Conservation (phyloP, 257 asterid species). For the Parsonsia alboflavescens region DNA sequence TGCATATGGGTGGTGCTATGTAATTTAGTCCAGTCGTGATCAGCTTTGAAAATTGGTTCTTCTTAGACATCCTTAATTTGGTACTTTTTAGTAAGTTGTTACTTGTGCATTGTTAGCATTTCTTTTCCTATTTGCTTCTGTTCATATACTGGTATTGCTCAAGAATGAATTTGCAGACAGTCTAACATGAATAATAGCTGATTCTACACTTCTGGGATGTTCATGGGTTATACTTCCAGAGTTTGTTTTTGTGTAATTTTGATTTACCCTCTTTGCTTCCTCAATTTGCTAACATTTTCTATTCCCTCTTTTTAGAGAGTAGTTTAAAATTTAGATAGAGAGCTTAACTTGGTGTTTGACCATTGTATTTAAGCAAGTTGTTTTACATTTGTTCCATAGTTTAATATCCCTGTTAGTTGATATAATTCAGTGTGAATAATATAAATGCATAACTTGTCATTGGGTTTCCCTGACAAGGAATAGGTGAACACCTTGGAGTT, state of each 20-base stretch:
- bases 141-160: background rate
- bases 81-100: background rate
- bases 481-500: conserved; percentile 5
- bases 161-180: background rate
- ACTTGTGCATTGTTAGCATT: background rate
- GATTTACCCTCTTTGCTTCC: background rate
- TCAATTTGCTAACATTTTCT: background rate
- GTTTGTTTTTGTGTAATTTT: background rate
- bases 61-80: background rate
- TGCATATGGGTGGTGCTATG: background rate
- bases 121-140: background rate
- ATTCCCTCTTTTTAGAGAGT: background rate
- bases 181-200: background rate
- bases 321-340: background rate
- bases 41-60: background rate
- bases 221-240: background rate
- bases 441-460: background rate
- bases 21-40: background rate
- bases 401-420: background rate
- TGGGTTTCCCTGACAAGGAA: background rate
- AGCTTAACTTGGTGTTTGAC: background rate
- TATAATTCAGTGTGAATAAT: background rate
- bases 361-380: background rate
- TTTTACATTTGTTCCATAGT: background rate
- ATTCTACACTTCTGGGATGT: background rate